phyloP scores from a whole-genome alignment of 768 basidiomycete species.

The Podaxis rugospora region DNA sequence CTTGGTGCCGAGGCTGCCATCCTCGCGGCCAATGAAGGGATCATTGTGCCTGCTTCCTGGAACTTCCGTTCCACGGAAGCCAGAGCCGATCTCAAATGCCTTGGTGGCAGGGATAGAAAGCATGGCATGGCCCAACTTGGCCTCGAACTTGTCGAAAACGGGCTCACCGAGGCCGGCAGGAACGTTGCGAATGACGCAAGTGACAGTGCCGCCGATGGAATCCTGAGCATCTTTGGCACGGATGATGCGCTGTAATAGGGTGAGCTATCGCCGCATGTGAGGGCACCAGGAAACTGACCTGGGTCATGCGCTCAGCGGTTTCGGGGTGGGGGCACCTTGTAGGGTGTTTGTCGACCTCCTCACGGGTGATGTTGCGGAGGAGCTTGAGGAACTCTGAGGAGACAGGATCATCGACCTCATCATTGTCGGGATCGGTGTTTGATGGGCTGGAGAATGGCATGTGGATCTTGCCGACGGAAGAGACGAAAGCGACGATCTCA shows the following conservation, averaged over 20 bases:
- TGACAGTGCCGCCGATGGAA: constrained; percentile 97
- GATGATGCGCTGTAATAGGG: constrained; percentile 71
- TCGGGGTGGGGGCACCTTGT: constrained; percentile 90
- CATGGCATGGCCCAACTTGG: constrained; percentile 95
- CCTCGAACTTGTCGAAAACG: constrained; percentile 98
- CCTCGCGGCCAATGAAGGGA: constrained; percentile 58
- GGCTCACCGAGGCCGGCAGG: constrained; percentile 95
- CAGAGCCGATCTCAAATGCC: constrained; percentile 96
- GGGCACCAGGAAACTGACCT: constrained; percentile 42
- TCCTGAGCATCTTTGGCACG: constrained; percentile 87
- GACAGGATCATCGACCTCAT: constrained; percentile 68
- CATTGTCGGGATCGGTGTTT: constrained; percentile 48
- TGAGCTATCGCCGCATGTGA: not conserved
- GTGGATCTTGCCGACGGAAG: constrained; percentile 90
- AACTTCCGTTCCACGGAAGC: constrained; percentile 91
- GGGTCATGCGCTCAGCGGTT: constrained; percentile 87
- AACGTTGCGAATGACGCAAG: constrained; percentile 89
- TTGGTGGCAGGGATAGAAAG: constrained; percentile 98
- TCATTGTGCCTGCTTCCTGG: constrained; percentile 95
- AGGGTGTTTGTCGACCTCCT: constrained; percentile 79
- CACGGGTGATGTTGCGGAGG: constrained; percentile 75
- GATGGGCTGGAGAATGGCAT: constrained; percentile 53
- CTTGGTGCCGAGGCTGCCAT: constrained; percentile 74
- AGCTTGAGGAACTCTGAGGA: constrained; percentile 81
- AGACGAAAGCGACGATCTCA: constrained; percentile 96